phyloP scores from a whole-genome alignment of 495 filamentous ascomycete genomes.

The Penicillium canariense region DNA sequence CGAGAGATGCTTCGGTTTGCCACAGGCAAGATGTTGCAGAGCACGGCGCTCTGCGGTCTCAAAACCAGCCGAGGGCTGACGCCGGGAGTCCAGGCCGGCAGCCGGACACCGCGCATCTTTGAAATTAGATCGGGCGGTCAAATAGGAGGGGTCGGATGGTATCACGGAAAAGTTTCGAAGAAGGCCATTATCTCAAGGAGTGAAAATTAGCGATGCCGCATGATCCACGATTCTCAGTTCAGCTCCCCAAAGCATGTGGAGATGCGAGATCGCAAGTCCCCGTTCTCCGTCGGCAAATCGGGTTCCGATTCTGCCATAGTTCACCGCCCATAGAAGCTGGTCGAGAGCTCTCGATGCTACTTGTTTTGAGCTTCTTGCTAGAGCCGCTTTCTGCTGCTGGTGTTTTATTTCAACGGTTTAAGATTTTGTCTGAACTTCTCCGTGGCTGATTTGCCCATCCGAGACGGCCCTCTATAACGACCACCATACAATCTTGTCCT shows the following conservation, averaged over 20 bases:
- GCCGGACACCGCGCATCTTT: slow-evolving; percentile 45
- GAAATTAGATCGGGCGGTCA: slow-evolving; percentile 18
- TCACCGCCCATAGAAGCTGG: slow-evolving; percentile 39
- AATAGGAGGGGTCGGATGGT: slow-evolving; percentile 23
- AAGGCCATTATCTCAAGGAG: slow-evolving; percentile 38
- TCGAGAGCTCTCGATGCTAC: slow-evolving; percentile 39
- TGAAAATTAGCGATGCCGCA: slow-evolving; percentile 8
- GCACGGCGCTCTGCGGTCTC: slow-evolving; percentile 19
- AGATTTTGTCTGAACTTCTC: not conserved
- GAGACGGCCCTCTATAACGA: not conserved
- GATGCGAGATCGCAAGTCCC: slow-evolving; percentile 20
- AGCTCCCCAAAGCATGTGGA: slow-evolving; percentile 21
- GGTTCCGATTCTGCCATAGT: slow-evolving; percentile 29
- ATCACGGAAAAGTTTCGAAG: slow-evolving; percentile 24
- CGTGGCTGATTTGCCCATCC: not conserved
- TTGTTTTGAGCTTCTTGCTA: slow-evolving; percentile 2
- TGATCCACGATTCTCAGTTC: slow-evolving; percentile 15
- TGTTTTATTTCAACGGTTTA: not conserved
- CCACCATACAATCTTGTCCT: slow-evolving; percentile 6
- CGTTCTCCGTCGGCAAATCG: slow-evolving; percentile 17
- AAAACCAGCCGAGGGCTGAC: slow-evolving; percentile 25
- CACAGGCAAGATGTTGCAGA: slow-evolving; percentile 19
- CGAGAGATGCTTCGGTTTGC: slow-evolving; percentile 3
- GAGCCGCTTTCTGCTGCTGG: not conserved
- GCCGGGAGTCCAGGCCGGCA: slow-evolving; percentile 39